Evolutionary conservation across 1,284 basidiomycete genomes (phyloP).

Genomic region (Microbotryomycetes sp.): DNA sequence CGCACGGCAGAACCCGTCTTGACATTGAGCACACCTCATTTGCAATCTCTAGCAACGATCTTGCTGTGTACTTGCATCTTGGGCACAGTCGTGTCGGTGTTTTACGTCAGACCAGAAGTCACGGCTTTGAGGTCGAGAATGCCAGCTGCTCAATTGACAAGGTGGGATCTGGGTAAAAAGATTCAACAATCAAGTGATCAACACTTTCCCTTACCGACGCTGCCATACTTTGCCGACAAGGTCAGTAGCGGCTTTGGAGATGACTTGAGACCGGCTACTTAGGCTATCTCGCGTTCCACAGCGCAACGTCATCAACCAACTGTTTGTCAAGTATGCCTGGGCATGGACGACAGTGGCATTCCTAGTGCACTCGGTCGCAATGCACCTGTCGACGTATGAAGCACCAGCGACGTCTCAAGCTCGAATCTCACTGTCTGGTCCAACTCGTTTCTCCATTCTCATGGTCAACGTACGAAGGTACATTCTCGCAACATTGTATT

Average conservation of each 20-base stretch:
- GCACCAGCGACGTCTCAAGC: neutral
- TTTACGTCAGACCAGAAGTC: slow-evolving; percentile 2
- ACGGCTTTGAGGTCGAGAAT: slow-evolving; percentile 28
- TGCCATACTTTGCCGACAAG: slow-evolving; percentile 33
- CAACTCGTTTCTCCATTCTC: slow-evolving; percentile 3
- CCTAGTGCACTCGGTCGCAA: slow-evolving; percentile 53
- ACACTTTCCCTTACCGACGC: slow-evolving; percentile 19
- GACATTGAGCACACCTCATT: neutral
- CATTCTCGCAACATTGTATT: slow-evolving; percentile 58
- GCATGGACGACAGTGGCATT: slow-evolving; percentile 75
- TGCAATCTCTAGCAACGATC: slow-evolving; percentile 7
- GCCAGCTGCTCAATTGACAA: slow-evolving; percentile 14
- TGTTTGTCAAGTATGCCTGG: slow-evolving; percentile 89
- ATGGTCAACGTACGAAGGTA: slow-evolving; percentile 51
- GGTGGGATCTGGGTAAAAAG: neutral
- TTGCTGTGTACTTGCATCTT: slow-evolving; percentile 20
- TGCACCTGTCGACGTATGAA: slow-evolving; percentile 36
- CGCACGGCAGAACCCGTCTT: neutral
- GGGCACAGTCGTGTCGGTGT: slow-evolving; percentile 17
- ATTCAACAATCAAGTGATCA: neutral
- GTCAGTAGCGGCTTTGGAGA: slow-evolving; percentile 1
- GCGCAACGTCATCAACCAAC: slow-evolving; percentile 69
- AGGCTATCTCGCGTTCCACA: slow-evolving; percentile 38
- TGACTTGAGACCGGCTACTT: too few relatives aligned
- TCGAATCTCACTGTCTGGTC: neutral